Conservation (phyloP, 208 protist species). For the Leishmania martiniquensis region DNA sequence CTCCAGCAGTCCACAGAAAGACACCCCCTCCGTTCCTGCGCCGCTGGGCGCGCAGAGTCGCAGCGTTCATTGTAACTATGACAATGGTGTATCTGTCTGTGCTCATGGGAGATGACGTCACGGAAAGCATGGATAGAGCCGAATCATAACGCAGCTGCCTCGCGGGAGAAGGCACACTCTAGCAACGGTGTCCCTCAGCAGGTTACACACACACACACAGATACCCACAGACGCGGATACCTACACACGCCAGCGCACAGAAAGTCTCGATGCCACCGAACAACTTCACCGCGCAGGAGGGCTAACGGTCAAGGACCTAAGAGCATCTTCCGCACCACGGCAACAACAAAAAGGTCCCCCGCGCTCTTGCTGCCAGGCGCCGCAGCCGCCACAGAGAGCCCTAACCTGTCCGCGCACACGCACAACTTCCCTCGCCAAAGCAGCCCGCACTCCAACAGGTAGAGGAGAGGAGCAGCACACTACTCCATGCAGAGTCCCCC, state of each 20-base stretch:
- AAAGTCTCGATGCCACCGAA: slow-evolving; percentile 31
- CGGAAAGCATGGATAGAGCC: slow-evolving; percentile 35
- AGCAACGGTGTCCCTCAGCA: not conserved
- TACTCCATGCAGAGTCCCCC: not conserved
- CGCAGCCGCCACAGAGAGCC: not conserved
- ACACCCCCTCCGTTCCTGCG: not conserved
- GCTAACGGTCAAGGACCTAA: slow-evolving; percentile 32
- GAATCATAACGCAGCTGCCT: slow-evolving; percentile 13
- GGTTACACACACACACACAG: not conserved
- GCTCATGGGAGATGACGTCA: slow-evolving; percentile 28
- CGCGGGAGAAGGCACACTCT: not conserved
- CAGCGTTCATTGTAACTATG: slow-evolving; percentile 7
- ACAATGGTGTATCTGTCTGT: slow-evolving; percentile 23
- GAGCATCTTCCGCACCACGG: slow-evolving; percentile 15
- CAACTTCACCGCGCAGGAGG: slow-evolving; percentile 23
- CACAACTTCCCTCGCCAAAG: not conserved
- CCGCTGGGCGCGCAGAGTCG: not conserved
- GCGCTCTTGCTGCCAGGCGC: not conserved
- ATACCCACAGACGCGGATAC: no score
- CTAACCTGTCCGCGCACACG: not conserved
- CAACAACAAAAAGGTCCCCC: not conserved
- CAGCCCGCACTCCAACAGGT: not conserved
- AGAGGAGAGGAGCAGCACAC: not conserved
- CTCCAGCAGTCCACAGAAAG: not conserved
- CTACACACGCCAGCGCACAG: no score